Evolutionary conservation across 768 basidiomycete species (phyloP).

Genomic region (Collybiopsis luxurians): DNA sequence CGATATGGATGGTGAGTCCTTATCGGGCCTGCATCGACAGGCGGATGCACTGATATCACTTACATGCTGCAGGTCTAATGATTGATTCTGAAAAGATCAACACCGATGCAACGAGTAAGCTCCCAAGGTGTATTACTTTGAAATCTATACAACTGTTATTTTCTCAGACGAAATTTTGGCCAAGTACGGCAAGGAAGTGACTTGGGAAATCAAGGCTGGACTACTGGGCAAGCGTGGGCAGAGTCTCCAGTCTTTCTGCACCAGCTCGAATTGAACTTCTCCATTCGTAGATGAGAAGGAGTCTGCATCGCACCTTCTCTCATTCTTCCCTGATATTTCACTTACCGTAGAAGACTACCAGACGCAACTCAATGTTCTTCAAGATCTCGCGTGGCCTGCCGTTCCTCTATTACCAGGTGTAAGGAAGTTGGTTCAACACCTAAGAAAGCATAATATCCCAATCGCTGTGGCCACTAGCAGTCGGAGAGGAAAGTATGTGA

Average conservation of each 20-base stretch:
- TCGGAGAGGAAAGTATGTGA: constrained; percentile 56
- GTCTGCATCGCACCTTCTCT: constrained; percentile 65
- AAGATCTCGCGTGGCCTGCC: constrained; percentile 67
- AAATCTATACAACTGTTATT: not conserved
- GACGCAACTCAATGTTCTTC: constrained; percentile 48
- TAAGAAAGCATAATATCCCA: constrained; percentile 64
- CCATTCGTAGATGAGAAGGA: constrained; percentile 57
- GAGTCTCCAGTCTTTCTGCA: not conserved
- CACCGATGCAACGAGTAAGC: constrained; percentile 73
- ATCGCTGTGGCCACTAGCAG: constrained; percentile 85
- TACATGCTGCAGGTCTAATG: constrained; percentile 50
- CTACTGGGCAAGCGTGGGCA: constrained; percentile 80
- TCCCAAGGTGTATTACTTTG: not conserved
- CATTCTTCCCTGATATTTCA: constrained; percentile 72
- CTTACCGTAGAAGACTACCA: constrained; percentile 63
- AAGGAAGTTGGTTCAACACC: constrained; percentile 63
- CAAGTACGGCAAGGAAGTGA: constrained; percentile 72
- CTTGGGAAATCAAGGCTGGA: constrained; percentile 87
- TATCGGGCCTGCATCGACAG: not conserved
- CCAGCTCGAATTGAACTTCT: not conserved
- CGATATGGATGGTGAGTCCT: constrained; percentile 63
- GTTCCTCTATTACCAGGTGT: constrained; percentile 76
- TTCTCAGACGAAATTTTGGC: constrained; percentile 66
- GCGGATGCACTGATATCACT: not conserved
- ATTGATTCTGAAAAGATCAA: constrained; percentile 79